phyloP scores from a whole-genome alignment of 1,284 basidiomycete genomes.

The Ustilago shanxiensis region DNA sequence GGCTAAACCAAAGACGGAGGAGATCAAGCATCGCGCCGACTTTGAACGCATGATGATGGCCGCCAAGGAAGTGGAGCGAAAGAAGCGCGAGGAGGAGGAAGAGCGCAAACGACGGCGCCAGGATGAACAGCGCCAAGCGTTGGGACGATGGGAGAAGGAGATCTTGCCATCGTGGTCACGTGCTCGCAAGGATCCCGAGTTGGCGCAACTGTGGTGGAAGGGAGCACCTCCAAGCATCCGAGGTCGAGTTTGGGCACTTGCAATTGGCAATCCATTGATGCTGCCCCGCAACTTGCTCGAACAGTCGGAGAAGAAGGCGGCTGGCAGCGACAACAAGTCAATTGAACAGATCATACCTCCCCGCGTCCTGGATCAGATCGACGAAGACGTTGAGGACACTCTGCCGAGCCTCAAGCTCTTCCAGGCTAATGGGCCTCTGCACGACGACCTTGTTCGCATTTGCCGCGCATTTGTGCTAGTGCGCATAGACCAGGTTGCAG shows the following conservation, averaged over 20 bases:
- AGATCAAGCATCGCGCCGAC: conserved; percentile 84
- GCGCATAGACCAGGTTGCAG: conserved; percentile 80
- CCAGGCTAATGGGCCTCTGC: conserved; percentile 82
- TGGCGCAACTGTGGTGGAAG: conserved; percentile 88
- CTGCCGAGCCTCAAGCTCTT: conserved; percentile 92
- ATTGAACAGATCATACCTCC: conserved; percentile 27
- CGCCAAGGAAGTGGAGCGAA: conserved; percentile 53
- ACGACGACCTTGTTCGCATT: conserved; percentile 87
- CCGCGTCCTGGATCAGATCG: conserved; percentile 77
- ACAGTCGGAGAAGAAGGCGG: conserved; percentile 29
- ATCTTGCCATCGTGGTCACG: conserved; percentile 86
- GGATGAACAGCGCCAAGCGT: conserved; percentile 76
- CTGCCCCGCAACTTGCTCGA: conserved; percentile 72
- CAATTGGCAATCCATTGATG: conserved; percentile 88
- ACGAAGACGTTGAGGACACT: conserved; percentile 83
- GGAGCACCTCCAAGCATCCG: conserved; percentile 89
- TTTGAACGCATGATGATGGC: conserved; percentile 92
- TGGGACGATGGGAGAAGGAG: conserved; percentile 81
- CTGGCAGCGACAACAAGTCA: neutral
- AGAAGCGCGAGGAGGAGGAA: conserved; percentile 50
- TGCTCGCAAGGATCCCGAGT: conserved; percentile 76
- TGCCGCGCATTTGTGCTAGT: conserved; percentile 91
- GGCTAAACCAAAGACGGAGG: conserved; percentile 84
- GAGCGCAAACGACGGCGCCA: conserved; percentile 34
- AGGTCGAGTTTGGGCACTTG: conserved; percentile 86